phyloP scores from a whole-genome alignment of 148 eudicot species.

The Fagopyrum tataricum region DNA sequence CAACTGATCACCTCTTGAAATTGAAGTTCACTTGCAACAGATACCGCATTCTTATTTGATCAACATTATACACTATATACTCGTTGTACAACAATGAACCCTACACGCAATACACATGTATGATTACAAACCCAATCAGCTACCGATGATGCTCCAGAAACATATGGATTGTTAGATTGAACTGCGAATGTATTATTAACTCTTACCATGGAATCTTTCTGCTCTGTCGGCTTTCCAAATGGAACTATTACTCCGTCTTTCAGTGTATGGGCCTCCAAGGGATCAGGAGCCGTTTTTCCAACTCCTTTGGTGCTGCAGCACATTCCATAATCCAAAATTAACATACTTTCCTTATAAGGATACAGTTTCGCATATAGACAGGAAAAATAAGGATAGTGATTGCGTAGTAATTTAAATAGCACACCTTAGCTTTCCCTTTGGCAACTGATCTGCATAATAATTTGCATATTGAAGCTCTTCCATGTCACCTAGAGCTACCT shows the following conservation, averaged over 20 bases:
- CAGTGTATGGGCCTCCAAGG: slow-evolving; percentile 44
- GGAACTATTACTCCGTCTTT: slow-evolving; percentile 83
- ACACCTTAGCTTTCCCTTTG: slow-evolving; percentile 86
- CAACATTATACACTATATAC: slow-evolving; percentile 12
- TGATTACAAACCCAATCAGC: neutral
- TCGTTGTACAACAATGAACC: slow-evolving; percentile 13
- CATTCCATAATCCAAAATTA: neutral
- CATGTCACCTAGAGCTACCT: slow-evolving; percentile 99
- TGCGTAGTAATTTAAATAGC: neutral
- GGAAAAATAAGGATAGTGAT: neutral
- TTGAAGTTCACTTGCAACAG: slow-evolving; percentile 14
- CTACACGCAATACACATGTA: neutral
- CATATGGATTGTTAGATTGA: neutral
- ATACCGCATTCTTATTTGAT: slow-evolving; percentile 14
- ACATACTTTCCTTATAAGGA: neutral
- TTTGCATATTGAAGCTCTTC: slow-evolving; percentile 65
- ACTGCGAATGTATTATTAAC: neutral
- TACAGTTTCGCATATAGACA: neutral
- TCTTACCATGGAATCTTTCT: slow-evolving; percentile 30
- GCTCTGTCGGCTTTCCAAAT: slow-evolving; percentile 59
- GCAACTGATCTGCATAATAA: slow-evolving; percentile 79
- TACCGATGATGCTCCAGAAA: neutral
- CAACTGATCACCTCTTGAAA: slow-evolving; percentile 10
- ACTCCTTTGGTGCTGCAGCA: slow-evolving; percentile 90
- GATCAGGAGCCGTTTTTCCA: slow-evolving; percentile 73